Base-by-base conservation (phyloP, 2,329 filamentous ascomycete species). In the Diaporthe humulicola region DNA sequence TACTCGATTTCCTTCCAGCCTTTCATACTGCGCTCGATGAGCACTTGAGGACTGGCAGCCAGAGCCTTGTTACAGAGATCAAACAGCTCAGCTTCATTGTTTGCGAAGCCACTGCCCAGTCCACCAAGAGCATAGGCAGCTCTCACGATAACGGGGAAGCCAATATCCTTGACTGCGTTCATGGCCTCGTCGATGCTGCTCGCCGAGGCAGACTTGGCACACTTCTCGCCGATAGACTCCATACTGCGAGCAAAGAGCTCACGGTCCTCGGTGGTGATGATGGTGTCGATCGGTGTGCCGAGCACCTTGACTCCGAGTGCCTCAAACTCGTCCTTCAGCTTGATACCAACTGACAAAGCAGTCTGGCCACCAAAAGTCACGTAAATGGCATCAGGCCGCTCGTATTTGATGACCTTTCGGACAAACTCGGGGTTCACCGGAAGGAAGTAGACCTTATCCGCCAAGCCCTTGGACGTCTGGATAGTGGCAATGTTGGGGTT, bases 1-100 rank as follows among this genome's bases (percentile, higher is more conserved):
- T 98, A 99, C 85, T 99, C 97, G 69, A 98, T 93, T 86, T 99
- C 97, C 87, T 99, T 99, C 97, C 97, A 99, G 75, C 97, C 97
- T 88, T 98, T 98, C 96, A 99, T 98, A 87, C 95, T 98, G 84
- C 94, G 93, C 87, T 99, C 97, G 80, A 99, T 97, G 73, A 99
- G 90, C 10, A 99, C 95, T 83, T 99, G 97, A 12, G 97, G 97
- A 82, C 95, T 98, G 78, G 94, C 96, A 38, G 97, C 96, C 78
- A 99, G 95, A 9, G 97, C 96, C 86, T 98, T 98, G 84, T 94
- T 93, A 89, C 97, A 98, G 60, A 98, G 93, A 2, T 96, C 94
- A 45, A 94, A 86, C 57, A 98, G 88, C 84, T 99, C 92, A 2
- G 90, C 85, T 79, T 97, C 92, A 83, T 98, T 92, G 80, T 98